Evolutionary conservation across 23 red algal species (phyloP).

Genomic region (Gracilariopsis chorda): DNA sequence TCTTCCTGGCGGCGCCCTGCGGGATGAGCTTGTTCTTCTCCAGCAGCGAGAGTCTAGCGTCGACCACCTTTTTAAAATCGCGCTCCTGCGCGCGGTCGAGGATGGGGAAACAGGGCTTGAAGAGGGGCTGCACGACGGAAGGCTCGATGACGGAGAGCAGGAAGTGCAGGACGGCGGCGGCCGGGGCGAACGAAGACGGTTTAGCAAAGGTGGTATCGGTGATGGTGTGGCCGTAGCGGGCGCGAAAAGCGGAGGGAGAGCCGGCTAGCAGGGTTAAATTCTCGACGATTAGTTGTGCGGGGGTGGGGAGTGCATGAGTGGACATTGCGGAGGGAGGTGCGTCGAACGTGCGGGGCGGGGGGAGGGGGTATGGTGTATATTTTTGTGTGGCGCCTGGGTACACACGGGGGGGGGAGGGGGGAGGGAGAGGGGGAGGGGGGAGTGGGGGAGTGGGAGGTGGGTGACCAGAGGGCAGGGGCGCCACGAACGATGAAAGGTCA

Average conservation of each 20-base stretch:
- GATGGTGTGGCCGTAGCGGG: slow-evolving; percentile 37
- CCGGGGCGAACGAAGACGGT: not conserved
- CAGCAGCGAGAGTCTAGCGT: slow-evolving; percentile 15
- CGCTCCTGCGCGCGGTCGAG: slow-evolving; percentile 60
- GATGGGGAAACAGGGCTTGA: slow-evolving; percentile 64
- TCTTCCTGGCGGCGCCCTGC: slow-evolving; percentile 36
- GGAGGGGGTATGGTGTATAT: not conserved
- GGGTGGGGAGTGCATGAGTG: not conserved
- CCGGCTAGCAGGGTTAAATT: slow-evolving; percentile 44
- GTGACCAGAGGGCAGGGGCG: not conserved
- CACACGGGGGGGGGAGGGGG: not conserved
- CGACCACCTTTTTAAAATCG: slow-evolving; percentile 55
- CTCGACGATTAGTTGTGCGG: slow-evolving; percentile 48
- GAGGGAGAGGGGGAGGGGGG: not conserved
- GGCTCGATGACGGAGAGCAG: slow-evolving; percentile 37
- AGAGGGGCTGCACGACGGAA: not conserved
- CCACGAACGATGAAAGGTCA: too few species aligned
- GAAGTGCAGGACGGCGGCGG: slow-evolving; percentile 53
- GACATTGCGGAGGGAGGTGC: not conserved
- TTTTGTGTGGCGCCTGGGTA: not conserved
- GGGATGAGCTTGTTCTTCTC: slow-evolving; percentile 55
- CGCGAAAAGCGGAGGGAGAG: slow-evolving; percentile 18
- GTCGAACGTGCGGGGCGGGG: not conserved
- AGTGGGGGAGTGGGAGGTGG: not conserved
- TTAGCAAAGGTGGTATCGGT: slow-evolving; percentile 27